Conservation (phyloP, 163 green algal species). For the Chlamydomonas reinhardtii region DNA sequence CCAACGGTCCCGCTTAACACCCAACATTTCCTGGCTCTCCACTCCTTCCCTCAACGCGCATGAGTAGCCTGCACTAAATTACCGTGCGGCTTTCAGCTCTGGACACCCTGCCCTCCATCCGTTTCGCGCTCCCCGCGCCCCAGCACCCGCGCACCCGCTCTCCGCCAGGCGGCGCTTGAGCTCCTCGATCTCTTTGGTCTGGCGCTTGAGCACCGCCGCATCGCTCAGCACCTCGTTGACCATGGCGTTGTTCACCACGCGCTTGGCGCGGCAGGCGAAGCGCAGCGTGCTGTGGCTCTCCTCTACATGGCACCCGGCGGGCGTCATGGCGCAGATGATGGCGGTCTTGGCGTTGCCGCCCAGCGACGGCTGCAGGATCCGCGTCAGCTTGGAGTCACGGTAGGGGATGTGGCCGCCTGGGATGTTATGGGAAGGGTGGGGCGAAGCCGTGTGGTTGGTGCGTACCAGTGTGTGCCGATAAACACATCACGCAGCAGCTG, state of each 20-base stretch:
- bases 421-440: background rate
- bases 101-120: no score
- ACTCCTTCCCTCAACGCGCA: no score
- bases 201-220: constrained; percentile 91
- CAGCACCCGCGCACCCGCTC: background rate
- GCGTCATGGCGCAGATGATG: constrained; percentile 94
- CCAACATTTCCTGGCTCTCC: no score
- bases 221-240: constrained; percentile 96
- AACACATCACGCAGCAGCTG: no score
- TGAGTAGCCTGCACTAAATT: no score
- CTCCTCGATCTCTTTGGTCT: constrained; percentile 95
- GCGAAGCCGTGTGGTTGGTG: background rate
- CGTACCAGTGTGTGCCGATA: no score
- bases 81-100: no score
- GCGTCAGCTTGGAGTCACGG: constrained; percentile 96
- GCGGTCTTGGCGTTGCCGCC: constrained; percentile 95
- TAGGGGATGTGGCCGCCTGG: constrained; percentile 94
- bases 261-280: constrained; percentile 90
- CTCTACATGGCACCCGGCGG: constrained; percentile 86
- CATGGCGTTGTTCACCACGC: constrained; percentile 95
- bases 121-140: no score
- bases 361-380: constrained; percentile 95
- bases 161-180: constrained; percentile 76
- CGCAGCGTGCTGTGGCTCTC: constrained; percentile 95
- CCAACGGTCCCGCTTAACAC: no score